phyloP scores from a whole-genome alignment of 768 basidiomycete species.

The Tylopilus rubrobrunneus region DNA sequence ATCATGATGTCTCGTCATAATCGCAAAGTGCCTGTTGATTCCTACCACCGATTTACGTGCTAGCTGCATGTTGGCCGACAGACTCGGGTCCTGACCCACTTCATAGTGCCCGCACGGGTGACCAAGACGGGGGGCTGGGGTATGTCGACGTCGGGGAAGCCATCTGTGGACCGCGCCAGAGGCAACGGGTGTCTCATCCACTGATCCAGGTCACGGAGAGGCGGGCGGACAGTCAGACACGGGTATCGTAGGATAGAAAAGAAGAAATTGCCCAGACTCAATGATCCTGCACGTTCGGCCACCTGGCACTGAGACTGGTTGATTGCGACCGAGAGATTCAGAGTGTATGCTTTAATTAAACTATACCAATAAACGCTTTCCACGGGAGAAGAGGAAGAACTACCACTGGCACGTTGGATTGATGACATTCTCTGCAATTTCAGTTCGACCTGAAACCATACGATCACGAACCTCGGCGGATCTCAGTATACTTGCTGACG shows the following conservation, averaged over 20 bases:
- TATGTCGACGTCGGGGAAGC: constrained; percentile 1
- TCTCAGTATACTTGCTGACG: too few relatives aligned
- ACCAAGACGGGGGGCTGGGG: not conserved
- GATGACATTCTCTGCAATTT: too few relatives aligned
- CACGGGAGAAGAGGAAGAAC: too few relatives aligned
- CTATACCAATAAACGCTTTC: not conserved
- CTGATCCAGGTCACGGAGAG: not conserved
- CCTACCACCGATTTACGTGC: constrained; percentile 68
- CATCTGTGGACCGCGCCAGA: not conserved
- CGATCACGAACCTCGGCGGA: too few relatives aligned
- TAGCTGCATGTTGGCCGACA: too few relatives aligned
- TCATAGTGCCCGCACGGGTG: not conserved
- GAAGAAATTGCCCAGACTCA: too few relatives aligned
- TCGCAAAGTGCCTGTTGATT: constrained; percentile 82
- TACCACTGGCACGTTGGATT: too few relatives aligned
- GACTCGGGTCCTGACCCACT: too few relatives aligned
- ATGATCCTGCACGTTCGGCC: too few relatives aligned
- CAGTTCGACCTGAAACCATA: too few relatives aligned
- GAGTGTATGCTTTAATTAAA: not conserved
- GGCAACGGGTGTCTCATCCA: not conserved
- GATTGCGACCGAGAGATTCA: too few relatives aligned
- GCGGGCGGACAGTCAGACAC: not conserved
- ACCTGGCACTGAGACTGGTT: too few relatives aligned
- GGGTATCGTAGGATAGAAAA: not conserved
- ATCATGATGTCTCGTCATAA: constrained; percentile 17